Conservation (phyloP, 2,329 filamentous ascomycete genomes). For the Anthostomella pinea region DNA sequence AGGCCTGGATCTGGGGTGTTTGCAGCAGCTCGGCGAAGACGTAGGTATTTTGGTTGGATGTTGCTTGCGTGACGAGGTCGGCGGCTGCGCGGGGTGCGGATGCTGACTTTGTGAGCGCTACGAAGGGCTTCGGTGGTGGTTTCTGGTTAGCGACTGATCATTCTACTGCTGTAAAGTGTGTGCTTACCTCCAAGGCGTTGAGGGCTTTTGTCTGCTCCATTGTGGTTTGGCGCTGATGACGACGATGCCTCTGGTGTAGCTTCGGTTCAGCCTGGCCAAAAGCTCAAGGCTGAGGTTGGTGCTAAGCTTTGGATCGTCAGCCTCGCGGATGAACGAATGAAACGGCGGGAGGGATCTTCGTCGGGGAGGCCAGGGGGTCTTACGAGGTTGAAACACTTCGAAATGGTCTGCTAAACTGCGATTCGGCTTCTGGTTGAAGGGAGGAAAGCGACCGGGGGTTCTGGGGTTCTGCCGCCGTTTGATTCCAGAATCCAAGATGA, state of each 20-base stretch:
- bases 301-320: constrained; percentile 15
- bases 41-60: constrained; percentile 84
- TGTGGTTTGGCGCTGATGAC: constrained; percentile 18
- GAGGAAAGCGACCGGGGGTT: too few species aligned
- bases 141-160: constrained; percentile 1
- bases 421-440: too few species aligned
- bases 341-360: constrained; percentile 4
- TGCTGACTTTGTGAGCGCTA: constrained; percentile 83
- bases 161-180: background rate
- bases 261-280: constrained; percentile 4
- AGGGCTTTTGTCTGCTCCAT: constrained; percentile 75
- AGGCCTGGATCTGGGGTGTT: constrained; percentile 72
- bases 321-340: constrained; percentile 13
- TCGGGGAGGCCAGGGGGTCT: background rate
- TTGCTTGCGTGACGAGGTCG: constrained; percentile 84
- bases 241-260: constrained; percentile 4
- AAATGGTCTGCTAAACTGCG: too few species aligned
- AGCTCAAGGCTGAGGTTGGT: constrained; percentile 10
- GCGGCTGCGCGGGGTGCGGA: constrained; percentile 79
- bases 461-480: too few species aligned
- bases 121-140: constrained; percentile 64
- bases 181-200: constrained; percentile 58
- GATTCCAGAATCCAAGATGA: too few species aligned
- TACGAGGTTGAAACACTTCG: too few species aligned
- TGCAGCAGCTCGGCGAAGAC: constrained; percentile 93